These are phyloP conservation scores for Parachaetomium inaequale DNA, from an alignment of 495 filamentous ascomycete genomes.

Conservation along the genomic window DNA sequence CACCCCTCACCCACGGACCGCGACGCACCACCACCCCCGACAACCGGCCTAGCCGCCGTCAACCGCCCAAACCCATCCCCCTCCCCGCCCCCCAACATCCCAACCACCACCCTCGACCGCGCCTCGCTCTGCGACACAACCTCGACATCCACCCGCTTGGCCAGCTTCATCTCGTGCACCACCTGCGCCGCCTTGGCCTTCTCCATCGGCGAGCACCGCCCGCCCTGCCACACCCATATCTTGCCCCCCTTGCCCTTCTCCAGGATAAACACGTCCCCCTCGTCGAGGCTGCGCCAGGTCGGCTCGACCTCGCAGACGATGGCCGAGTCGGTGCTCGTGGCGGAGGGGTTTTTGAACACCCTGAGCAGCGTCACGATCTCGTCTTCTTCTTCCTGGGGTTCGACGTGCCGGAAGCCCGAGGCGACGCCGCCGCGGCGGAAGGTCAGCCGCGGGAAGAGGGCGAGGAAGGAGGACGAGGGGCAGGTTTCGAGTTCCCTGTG, in stretches of 20 bases:
- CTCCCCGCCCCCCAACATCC: neutral
- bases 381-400: neutral
- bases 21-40: neutral
- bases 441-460: conserved; percentile 3
- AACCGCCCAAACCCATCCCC: neutral
- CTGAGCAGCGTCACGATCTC: neutral
- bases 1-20: neutral
- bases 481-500: neutral
- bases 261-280: conserved; percentile 1
- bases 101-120: neutral
- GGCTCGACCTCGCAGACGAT: conserved; percentile 3
- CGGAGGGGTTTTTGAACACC: neutral
- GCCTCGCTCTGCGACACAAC: conserved; percentile 3
- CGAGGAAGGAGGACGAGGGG: neutral
- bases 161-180: neutral
- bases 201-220: neutral
- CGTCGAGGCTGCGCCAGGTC: neutral
- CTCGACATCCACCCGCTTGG: conserved; percentile 4
- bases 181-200: conserved; percentile 7
- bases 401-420: neutral
- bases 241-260: neutral
- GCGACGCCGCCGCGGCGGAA: neutral
- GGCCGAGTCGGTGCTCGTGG: neutral
- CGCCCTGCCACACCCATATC: conserved; percentile 11
- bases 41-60: neutral